phyloP scores from a whole-genome alignment of 441 rosid species.

The Populus hybrid region DNA sequence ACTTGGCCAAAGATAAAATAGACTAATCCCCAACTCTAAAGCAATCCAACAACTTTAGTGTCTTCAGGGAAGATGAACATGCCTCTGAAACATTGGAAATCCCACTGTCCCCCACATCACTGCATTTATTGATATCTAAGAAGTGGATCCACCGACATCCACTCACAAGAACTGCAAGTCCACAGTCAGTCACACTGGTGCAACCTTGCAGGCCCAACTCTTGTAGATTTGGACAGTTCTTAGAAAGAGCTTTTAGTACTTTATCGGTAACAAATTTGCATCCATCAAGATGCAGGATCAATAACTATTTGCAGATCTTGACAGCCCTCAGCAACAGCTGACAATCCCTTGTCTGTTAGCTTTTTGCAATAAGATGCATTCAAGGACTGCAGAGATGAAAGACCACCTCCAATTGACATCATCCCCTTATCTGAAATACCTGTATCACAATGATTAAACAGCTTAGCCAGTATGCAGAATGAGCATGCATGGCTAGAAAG shows the following conservation, averaged over 20 bases:
- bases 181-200: slow-evolving; percentile 58
- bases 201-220: slow-evolving; percentile 81
- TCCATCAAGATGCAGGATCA: slow-evolving; percentile 55
- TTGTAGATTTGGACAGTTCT: slow-evolving; percentile 55
- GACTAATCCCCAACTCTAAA: slow-evolving; percentile 72
- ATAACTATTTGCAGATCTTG: slow-evolving; percentile 37
- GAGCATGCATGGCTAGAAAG: neutral
- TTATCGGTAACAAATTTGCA: slow-evolving; percentile 67
- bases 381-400: slow-evolving; percentile 67
- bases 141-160: slow-evolving; percentile 59
- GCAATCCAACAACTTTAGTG: slow-evolving; percentile 80
- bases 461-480: neutral
- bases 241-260: slow-evolving; percentile 50
- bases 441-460: slow-evolving; percentile 20
- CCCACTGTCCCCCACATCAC: slow-evolving; percentile 68
- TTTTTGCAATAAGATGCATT: slow-evolving; percentile 64
- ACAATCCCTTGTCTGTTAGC: slow-evolving; percentile 78
- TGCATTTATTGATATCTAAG: slow-evolving; percentile 82
- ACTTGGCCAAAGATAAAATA: slow-evolving; percentile 52
- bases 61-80: slow-evolving; percentile 63
- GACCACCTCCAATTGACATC: slow-evolving; percentile 61
- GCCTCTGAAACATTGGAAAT: slow-evolving; percentile 60
- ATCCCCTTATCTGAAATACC: slow-evolving; percentile 82
- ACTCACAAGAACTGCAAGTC: slow-evolving; percentile 59
- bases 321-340: slow-evolving; percentile 76